phyloP scores from a whole-genome alignment of 371 early-diverging fungal genomes.

The Mucor piriformis region DNA sequence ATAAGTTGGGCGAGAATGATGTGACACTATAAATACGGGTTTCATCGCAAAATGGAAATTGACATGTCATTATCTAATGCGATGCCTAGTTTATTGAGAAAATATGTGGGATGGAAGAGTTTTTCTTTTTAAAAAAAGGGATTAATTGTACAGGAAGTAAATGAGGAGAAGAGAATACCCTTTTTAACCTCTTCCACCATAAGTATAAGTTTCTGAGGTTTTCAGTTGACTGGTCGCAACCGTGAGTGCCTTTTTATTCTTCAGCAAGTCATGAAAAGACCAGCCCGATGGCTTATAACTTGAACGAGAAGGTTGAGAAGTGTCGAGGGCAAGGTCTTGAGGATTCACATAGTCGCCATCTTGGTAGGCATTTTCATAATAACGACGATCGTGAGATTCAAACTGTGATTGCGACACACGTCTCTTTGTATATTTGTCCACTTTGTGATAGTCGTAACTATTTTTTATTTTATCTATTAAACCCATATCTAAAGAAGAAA shows the following conservation, averaged over 20 bases:
- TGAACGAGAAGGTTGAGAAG: background rate
- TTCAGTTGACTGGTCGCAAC: constrained; percentile 29
- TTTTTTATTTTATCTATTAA: constrained; percentile 38
- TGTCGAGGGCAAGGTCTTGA: constrained; percentile 1
- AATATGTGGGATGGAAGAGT: too few relatives aligned
- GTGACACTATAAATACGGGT: background rate
- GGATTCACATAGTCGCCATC: constrained; percentile 43
- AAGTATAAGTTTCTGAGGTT: constrained; percentile 42
- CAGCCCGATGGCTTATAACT: constrained; percentile 22
- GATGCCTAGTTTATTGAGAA: too few relatives aligned
- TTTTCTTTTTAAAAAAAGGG: too few relatives aligned
- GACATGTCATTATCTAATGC: background rate
- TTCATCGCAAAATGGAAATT: background rate
- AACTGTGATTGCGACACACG: constrained; percentile 45
- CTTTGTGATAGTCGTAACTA: constrained; percentile 38
- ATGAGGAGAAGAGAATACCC: too few relatives aligned
- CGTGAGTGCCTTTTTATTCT: constrained; percentile 8
- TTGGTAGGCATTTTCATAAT: constrained; percentile 39
- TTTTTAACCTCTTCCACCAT: constrained; percentile 2
- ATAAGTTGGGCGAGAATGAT: too few relatives aligned
- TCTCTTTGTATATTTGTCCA: constrained; percentile 48
- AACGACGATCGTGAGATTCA: constrained; percentile 41
- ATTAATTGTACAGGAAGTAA: too few relatives aligned
- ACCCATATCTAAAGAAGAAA: background rate
- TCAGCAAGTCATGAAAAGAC: constrained; percentile 26